phyloP scores from a whole-genome alignment of 192 early-diverging fungal genomes.

The Coemansia pectinata region DNA sequence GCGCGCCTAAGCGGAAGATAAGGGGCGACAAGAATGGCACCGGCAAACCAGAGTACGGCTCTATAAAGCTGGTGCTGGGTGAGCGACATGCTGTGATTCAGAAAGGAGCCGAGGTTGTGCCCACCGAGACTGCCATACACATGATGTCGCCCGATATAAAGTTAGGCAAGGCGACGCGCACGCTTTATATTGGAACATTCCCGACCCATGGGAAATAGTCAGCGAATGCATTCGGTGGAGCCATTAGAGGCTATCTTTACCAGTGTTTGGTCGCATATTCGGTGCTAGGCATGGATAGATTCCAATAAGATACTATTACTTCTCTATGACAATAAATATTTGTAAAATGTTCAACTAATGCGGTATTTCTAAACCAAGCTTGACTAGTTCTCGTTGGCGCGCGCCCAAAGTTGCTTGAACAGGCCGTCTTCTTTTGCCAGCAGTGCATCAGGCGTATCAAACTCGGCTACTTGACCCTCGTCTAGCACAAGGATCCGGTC shows the following conservation, averaged over 20 bases:
- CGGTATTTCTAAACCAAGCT: neutral
- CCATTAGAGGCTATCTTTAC: neutral
- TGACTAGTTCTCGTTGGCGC: neutral
- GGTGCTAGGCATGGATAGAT: neutral
- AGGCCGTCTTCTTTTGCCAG: constrained; percentile 32
- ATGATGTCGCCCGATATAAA: constrained; percentile 46
- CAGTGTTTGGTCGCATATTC: neutral
- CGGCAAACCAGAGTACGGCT: constrained; percentile 4
- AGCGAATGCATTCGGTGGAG: too few species aligned
- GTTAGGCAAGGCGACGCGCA: constrained; percentile 33
- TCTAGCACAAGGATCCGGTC: constrained; percentile 79
- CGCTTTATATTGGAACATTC: constrained; percentile 20
- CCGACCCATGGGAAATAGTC: constrained; percentile 9
- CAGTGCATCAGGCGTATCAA: constrained; percentile 64
- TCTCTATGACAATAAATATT: neutral
- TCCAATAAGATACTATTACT: neutral
- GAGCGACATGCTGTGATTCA: constrained; percentile 42
- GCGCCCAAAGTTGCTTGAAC: constrained; percentile 9
- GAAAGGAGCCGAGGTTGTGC: constrained; percentile 26
- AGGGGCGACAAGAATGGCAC: neutral
- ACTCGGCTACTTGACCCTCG: constrained; percentile 68
- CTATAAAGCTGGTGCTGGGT: constrained; percentile 49
- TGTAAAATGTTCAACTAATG: neutral
- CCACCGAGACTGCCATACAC: constrained; percentile 29
- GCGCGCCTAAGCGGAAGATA: neutral